phyloP scores from a whole-genome alignment of 495 filamentous ascomycete genomes.

The Hypoxylon lienhwacheense region DNA sequence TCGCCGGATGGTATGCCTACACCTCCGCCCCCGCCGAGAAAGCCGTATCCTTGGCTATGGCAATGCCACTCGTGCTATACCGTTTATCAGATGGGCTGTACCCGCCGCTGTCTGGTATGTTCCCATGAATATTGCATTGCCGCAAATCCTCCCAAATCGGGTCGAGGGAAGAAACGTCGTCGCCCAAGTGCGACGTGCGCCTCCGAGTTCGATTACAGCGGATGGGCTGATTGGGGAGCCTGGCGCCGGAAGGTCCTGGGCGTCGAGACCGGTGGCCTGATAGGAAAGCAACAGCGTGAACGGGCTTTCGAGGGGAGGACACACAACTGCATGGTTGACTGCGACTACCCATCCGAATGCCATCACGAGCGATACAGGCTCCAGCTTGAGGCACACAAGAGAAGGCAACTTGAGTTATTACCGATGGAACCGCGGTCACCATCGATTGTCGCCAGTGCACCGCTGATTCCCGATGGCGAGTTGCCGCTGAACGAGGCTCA shows the following conservation, averaged over 20 bases:
- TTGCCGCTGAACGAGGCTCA: conserved; percentile 12
- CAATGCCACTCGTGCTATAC: conserved; percentile 46
- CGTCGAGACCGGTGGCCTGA: conserved; percentile 16
- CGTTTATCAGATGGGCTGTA: conserved; percentile 46
- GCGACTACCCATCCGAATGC: conserved; percentile 51
- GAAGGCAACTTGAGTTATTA: conserved; percentile 1
- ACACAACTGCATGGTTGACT: conserved; percentile 48
- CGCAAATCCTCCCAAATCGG: conserved; percentile 2
- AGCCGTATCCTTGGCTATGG: conserved; percentile 49
- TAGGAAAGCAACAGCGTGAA: conserved; percentile 18
- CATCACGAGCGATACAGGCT: conserved; percentile 34
- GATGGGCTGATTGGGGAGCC: conserved; percentile 45
- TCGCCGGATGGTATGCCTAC: conserved; percentile 33
- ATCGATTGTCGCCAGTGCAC: neutral
- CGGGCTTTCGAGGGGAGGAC: conserved; percentile 25
- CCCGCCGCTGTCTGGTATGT: conserved; percentile 50
- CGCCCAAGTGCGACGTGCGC: conserved; percentile 25
- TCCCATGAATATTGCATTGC: conserved; percentile 47
- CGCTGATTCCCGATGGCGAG: conserved; percentile 18
- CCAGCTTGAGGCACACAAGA: conserved; percentile 17
- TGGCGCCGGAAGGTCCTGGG: conserved; percentile 43
- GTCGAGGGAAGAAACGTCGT: conserved; percentile 25
- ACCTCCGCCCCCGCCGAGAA: conserved; percentile 33
- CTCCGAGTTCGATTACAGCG: conserved; percentile 48
- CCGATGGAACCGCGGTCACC: conserved; percentile 8